phyloP scores from a whole-genome alignment of 805 yeast genomes.

The Candida saitoana region DNA sequence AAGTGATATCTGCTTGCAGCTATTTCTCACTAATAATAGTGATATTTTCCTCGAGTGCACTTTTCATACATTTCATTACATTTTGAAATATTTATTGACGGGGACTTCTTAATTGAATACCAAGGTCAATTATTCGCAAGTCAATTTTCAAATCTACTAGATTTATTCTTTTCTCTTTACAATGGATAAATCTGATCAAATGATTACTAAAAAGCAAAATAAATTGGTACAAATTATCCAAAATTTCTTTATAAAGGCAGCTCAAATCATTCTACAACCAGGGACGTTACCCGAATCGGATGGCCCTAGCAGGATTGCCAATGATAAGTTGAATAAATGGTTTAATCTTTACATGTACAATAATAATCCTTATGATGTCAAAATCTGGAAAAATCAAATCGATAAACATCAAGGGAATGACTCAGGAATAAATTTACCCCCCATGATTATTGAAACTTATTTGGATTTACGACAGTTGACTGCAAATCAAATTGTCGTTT shows the following conservation, averaged over 20 bases:
- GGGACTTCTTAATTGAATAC: too few relatives aligned
- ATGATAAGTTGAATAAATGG: conserved; percentile 53
- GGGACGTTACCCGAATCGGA: conserved; percentile 27
- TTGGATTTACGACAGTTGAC: conserved; percentile 60
- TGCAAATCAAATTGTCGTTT: conserved; percentile 54
- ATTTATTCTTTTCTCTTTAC: too few relatives aligned
- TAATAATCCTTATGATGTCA: conserved; percentile 42
- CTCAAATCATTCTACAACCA: conserved; percentile 52
- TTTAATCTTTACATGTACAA: conserved; percentile 49
- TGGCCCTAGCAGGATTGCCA: conserved; percentile 9
- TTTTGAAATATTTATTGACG: too few relatives aligned
- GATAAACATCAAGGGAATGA: conserved; percentile 26
- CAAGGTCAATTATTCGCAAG: too few relatives aligned
- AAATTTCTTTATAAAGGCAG: conserved; percentile 63
- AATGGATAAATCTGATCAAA: conserved; percentile 13
- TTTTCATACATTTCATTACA: too few relatives aligned
- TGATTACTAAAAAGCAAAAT: conserved; percentile 23
- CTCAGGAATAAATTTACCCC: conserved; percentile 46
- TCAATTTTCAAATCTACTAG: too few relatives aligned
- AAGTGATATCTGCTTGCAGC: too few relatives aligned
- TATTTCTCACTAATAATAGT: too few relatives aligned
- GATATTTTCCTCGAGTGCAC: too few relatives aligned
- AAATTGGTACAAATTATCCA: conserved; percentile 45
- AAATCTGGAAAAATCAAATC: conserved; percentile 51
- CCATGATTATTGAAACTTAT: conserved; percentile 81